Percentiles rank a stretch among this genome's conserved stretches.
phyloP scores from a whole-genome alignment of 2,329 filamentous ascomycete genomes.

The Canariomyces notabilis region DNA sequence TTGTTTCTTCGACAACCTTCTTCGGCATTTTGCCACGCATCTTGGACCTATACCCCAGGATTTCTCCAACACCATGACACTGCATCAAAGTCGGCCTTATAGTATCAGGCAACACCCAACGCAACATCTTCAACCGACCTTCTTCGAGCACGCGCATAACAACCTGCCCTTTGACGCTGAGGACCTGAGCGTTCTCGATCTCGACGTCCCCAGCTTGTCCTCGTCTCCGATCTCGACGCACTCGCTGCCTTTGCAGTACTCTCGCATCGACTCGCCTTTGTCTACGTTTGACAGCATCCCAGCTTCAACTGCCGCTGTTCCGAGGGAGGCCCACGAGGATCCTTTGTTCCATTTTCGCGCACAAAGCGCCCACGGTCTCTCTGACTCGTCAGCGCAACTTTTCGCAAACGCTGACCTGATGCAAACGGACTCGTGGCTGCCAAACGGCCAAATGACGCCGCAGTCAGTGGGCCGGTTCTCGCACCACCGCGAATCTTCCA shows the following conservation, averaged over 20 bases:
- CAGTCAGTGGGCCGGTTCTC: conserved; percentile 35
- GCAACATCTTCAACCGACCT: conserved; percentile 24
- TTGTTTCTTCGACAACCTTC: conserved; percentile 9
- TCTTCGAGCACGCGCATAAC: conserved; percentile 9
- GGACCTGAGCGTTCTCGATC: conserved; percentile 15
- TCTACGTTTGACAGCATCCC: conserved; percentile 33
- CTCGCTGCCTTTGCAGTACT: conserved; percentile 25
- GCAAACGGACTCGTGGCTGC: conserved; percentile 41
- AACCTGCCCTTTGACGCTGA: conserved; percentile 14
- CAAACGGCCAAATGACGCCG: conserved; percentile 34
- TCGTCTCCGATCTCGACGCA: conserved; percentile 30
- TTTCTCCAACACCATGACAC: conserved; percentile 12
- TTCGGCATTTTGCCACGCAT: conserved; percentile 16
- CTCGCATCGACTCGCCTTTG: conserved; percentile 23
- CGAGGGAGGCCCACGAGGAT: conserved; percentile 17
- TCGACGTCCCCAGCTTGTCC: conserved; percentile 25
- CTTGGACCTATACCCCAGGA: neutral
- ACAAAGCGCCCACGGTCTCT: conserved; percentile 20
- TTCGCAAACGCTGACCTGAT: conserved; percentile 25
- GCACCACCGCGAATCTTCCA: conserved; percentile 57
- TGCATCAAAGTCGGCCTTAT: conserved; percentile 15
- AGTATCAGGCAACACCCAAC: conserved; percentile 20
- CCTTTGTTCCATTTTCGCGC: conserved; percentile 22
- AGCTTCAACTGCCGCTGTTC: conserved; percentile 22
- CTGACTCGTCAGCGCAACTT: conserved; percentile 26